Percentiles rank a stretch among this genome's conserved stretches.
phyloP scores from a whole-genome alignment of 2,329 filamentous ascomycete genomes.

The Trichophyton simii region DNA sequence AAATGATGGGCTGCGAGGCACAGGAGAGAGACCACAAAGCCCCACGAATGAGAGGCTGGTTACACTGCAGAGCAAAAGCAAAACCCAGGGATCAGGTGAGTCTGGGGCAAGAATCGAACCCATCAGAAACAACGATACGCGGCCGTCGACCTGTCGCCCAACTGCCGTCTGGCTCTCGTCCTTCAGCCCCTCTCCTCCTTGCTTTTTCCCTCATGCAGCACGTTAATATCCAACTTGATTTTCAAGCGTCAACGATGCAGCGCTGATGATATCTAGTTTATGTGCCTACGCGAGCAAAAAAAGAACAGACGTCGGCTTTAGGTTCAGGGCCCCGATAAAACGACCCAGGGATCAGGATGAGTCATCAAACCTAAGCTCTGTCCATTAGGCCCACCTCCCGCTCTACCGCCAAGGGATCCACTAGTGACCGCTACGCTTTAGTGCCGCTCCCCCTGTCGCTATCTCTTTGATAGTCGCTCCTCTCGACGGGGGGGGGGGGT shows the following conservation, averaged over 20 bases:
- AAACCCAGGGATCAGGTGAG: not conserved
- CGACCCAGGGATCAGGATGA: not conserved
- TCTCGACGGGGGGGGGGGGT: not conserved
- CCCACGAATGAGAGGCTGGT: not conserved
- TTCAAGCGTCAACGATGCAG: not conserved
- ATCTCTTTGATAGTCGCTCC: not conserved
- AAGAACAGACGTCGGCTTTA: not conserved
- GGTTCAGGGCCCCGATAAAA: not conserved
- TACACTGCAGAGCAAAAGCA: not conserved
- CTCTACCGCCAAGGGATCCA: not conserved
- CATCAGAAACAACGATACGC: not conserved
- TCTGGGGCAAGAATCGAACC: not conserved
- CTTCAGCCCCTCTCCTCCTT: not conserved
- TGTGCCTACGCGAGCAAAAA: not conserved
- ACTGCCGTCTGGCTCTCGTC: not conserved
- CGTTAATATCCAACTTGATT: not conserved
- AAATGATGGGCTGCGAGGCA: not conserved
- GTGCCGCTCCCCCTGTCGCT: not conserved
- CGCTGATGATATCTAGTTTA: not conserved
- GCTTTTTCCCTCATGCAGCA: not conserved
- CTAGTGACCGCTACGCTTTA: not conserved
- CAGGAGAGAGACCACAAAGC: not conserved
- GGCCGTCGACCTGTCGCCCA: not conserved
- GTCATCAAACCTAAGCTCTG: not conserved
- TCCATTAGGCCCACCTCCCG: not conserved